phyloP scores from a whole-genome alignment of 2,329 filamentous ascomycete genomes.

The Penicillium sp. region DNA sequence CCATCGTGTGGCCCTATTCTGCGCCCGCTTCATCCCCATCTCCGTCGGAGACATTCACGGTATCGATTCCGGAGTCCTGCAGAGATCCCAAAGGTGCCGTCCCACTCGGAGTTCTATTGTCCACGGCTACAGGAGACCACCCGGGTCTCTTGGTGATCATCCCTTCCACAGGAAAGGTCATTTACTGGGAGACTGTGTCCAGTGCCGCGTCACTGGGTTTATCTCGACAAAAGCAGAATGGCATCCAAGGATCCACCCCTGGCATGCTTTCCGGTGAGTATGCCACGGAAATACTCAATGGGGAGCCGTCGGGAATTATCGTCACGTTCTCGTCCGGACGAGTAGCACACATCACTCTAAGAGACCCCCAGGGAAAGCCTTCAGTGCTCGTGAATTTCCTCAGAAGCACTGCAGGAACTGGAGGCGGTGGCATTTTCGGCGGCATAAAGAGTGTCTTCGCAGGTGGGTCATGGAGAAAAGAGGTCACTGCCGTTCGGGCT shows the following conservation, averaged over 20 bases:
- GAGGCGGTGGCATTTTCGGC: slow-evolving; percentile 69
- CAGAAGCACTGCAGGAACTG: slow-evolving; percentile 56
- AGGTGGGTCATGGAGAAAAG: slow-evolving; percentile 67
- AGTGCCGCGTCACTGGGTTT: slow-evolving; percentile 80
- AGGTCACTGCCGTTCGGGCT: slow-evolving; percentile 76
- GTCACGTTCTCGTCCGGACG: slow-evolving; percentile 81
- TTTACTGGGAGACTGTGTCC: slow-evolving; percentile 94
- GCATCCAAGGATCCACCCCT: slow-evolving; percentile 70
- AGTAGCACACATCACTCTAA: slow-evolving; percentile 78
- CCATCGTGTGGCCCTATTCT: slow-evolving; percentile 87
- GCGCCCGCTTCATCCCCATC: slow-evolving; percentile 33
- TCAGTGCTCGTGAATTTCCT: slow-evolving; percentile 76
- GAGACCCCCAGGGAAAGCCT: slow-evolving; percentile 83
- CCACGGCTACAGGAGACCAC: slow-evolving; percentile 73
- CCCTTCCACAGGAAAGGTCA: slow-evolving; percentile 77
- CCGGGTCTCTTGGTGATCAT: slow-evolving; percentile 85
- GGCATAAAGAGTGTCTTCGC: slow-evolving; percentile 75
- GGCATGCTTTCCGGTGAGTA: slow-evolving; percentile 77
- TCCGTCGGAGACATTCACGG: slow-evolving; percentile 66
- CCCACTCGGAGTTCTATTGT: slow-evolving; percentile 79
- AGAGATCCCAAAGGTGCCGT: slow-evolving; percentile 67
- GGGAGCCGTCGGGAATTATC: slow-evolving; percentile 83
- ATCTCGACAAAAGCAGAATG: slow-evolving; percentile 75
- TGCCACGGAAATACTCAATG: slow-evolving; percentile 73
- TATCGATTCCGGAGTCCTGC: slow-evolving; percentile 72